These are phyloP conservation scores for Daldinia vernicosa DNA, from an alignment of 495 filamentous ascomycete genomes.

Conservation along the genomic window DNA sequence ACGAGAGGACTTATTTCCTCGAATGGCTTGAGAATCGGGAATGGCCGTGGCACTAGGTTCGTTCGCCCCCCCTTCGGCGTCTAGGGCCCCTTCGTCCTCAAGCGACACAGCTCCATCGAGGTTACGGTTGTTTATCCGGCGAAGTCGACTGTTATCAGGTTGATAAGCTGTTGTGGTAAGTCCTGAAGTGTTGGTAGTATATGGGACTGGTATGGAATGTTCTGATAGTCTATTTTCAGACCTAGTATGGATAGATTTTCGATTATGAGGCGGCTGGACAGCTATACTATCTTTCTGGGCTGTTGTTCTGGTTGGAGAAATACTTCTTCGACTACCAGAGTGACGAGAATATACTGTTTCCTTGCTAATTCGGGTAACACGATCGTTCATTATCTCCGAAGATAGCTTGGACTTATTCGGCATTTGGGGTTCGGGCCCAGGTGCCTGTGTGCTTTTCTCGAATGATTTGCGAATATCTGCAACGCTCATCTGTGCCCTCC, in stretches of 20 bases:
- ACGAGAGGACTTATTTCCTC: neutral
- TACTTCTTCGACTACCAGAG: conserved; percentile 5
- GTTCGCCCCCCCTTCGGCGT: neutral
- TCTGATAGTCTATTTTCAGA: conserved; percentile 6
- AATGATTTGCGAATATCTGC: conserved; percentile 51
- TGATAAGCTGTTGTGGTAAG: neutral
- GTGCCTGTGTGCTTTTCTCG: conserved; percentile 31
- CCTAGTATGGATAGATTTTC: neutral
- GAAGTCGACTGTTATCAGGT: conserved; percentile 16
- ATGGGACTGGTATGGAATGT: neutral
- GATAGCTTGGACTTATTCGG: conserved; percentile 4
- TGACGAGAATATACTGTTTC: conserved; percentile 1
- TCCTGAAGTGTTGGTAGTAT: neutral
- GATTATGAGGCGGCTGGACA: neutral
- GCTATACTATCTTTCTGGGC: neutral
- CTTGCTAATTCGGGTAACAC: neutral
- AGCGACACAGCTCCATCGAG: conserved; percentile 22
- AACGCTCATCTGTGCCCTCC: conserved; percentile 47
- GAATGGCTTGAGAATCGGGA: neutral
- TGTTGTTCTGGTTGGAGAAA: conserved; percentile 3
- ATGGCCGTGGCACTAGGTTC: neutral
- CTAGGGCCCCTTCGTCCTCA: neutral
- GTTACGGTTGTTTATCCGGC: conserved; percentile 2
- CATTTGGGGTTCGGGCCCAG: neutral
- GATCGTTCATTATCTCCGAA: neutral